A percentile compares a stretch with the other conserved stretches of the same genome.
Evolutionary conservation across 495 filamentous ascomycete species (phyloP).

Genomic region (Schizothecium vesticola): DNA sequence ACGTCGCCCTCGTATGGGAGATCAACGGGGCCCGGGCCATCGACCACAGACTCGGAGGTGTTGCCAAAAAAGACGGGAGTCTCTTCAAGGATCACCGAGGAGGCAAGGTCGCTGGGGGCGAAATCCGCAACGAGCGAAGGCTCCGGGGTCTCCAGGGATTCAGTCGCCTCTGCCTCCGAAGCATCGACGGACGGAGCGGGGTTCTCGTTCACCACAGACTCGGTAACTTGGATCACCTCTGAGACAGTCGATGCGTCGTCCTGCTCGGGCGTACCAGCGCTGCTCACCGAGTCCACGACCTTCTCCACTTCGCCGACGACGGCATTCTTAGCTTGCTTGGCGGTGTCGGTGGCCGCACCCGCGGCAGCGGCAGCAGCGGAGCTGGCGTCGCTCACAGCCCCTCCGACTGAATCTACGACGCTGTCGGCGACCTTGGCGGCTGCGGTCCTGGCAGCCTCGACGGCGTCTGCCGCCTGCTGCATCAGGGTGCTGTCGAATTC

Average conservation of each 20-base stretch:
- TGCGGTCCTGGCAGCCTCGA: conserved; percentile 23
- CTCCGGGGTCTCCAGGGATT: conserved; percentile 18
- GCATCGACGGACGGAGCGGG: background rate
- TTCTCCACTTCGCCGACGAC: conserved; percentile 18
- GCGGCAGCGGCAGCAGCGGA: background rate
- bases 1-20: conserved; percentile 20
- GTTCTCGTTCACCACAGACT: background rate
- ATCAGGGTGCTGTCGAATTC: conserved; percentile 58
- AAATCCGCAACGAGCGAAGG: conserved; percentile 10
- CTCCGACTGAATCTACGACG: background rate
- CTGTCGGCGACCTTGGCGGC: conserved; percentile 15
- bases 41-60: conserved; percentile 32
- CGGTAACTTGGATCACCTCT: background rate
- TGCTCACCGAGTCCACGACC: conserved; percentile 6
- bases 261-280: background rate
- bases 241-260: background rate
- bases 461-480: conserved; percentile 40
- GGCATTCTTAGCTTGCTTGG: conserved; percentile 13
- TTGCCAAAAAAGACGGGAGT: conserved; percentile 25
- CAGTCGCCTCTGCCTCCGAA: conserved; percentile 11
- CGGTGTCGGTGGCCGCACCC: conserved; percentile 5
- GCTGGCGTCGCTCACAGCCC: background rate
- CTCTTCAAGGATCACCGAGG: conserved; percentile 20
- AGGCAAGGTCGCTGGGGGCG: conserved; percentile 14
- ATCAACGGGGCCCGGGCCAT: conserved; percentile 53